Evolutionary conservation across 2,329 filamentous ascomycete species (phyloP).

Genomic region (Phialophora verrucosa): DNA sequence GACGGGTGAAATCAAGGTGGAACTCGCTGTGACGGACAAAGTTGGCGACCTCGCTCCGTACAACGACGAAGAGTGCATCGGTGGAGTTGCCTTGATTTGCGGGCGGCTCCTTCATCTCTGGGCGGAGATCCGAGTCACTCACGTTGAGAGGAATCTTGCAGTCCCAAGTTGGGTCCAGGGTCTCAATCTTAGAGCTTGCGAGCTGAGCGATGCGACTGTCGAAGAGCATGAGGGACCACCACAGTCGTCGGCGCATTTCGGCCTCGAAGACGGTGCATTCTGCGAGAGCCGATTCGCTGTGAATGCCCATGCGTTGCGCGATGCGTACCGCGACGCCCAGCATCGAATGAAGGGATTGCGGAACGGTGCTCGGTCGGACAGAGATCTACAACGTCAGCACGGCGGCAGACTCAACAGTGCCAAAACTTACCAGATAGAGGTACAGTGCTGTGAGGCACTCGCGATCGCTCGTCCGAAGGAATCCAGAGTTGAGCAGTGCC

Average conservation of each 20-base stretch:
- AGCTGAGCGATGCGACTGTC: constrained; percentile 45
- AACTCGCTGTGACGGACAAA: constrained; percentile 48
- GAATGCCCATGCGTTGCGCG: constrained; percentile 44
- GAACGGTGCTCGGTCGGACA: constrained; percentile 59
- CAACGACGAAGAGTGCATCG: constrained; percentile 58
- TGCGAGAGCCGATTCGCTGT: constrained; percentile 52
- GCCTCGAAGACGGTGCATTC: constrained; percentile 57
- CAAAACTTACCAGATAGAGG: constrained; percentile 61
- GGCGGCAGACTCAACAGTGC: constrained; percentile 51
- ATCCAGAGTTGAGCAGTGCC: constrained; percentile 52
- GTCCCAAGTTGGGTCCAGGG: constrained; percentile 47
- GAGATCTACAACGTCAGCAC: constrained; percentile 55
- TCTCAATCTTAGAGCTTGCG: constrained; percentile 36
- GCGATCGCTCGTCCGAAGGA: constrained; percentile 50
- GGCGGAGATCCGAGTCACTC: constrained; percentile 49
- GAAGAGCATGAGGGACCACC: constrained; percentile 54
- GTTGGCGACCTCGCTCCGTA: constrained; percentile 52
- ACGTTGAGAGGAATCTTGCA: constrained; percentile 50
- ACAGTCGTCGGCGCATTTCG: constrained; percentile 47
- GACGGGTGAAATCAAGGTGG: constrained; percentile 56
- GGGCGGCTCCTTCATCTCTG: constrained; percentile 47
- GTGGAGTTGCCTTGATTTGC: constrained; percentile 39
- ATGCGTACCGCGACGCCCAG: constrained; percentile 50
- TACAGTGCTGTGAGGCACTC: constrained; percentile 58
- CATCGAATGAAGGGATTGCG: constrained; percentile 53